A percentile compares a stretch with the other conserved stretches of the same genome.
Evolutionary conservation across 2,329 filamentous ascomycete species (phyloP).

Genomic region (Cercospora beticola): DNA sequence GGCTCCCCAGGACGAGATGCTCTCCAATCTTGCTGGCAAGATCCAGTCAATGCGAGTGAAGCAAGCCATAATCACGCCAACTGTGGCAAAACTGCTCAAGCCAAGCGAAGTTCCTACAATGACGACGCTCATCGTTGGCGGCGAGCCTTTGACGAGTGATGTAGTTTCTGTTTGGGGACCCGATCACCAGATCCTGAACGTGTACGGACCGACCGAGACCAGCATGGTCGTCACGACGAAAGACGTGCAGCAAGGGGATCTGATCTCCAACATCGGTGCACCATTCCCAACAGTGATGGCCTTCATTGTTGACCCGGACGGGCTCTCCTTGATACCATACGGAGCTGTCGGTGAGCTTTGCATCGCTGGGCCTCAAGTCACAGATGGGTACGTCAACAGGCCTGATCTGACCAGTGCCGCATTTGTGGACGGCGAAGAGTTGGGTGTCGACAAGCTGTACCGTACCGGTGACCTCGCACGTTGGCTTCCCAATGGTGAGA

Average conservation of each 20-base stretch:
- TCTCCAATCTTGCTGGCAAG: neutral
- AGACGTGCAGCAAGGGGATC: neutral
- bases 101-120: neutral
- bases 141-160: neutral
- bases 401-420: neutral
- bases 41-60: neutral
- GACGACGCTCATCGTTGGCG: neutral
- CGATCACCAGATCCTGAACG: neutral
- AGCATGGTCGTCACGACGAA: neutral
- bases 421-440: neutral
- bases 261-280: neutral
- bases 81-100: neutral
- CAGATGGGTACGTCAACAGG: neutral
- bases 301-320: neutral
- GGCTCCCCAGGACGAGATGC: neutral
- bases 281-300: neutral
- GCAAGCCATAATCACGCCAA: neutral
- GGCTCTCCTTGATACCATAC: neutral
- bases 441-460: neutral
- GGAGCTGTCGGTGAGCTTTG: neutral
- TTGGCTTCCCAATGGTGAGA: neutral
- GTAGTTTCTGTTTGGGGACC: neutral
- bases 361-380: neutral
- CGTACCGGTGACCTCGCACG: neutral
- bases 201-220: neutral